phyloP scores from a whole-genome alignment of 805 yeast genomes.

The Starmerella geochares region DNA sequence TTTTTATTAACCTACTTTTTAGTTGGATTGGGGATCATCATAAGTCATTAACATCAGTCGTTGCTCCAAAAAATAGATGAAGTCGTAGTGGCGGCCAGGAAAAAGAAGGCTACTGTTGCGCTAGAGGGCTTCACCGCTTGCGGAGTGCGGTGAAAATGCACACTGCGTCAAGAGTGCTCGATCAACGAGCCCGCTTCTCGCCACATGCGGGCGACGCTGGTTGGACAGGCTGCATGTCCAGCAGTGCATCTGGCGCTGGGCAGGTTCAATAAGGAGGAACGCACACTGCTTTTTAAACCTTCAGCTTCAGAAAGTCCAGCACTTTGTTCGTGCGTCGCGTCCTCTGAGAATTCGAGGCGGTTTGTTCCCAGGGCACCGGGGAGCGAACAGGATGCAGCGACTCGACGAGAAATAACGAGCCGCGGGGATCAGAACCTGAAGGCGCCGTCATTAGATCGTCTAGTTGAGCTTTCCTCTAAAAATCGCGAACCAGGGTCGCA shows the following conservation, averaged over 20 bases:
- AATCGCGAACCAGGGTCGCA: too few relatives aligned
- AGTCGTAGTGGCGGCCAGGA: too few relatives aligned
- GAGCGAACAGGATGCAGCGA: constrained; percentile 8
- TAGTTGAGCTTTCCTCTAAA: not conserved
- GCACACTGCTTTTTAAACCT: too few relatives aligned
- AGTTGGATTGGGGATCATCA: not conserved
- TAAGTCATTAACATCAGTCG: not conserved
- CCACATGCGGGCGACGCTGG: too few relatives aligned
- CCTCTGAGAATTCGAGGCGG: not conserved
- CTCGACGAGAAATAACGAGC: not conserved
- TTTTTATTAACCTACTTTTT: not conserved
- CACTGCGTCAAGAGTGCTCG: too few relatives aligned
- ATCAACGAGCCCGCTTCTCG: too few relatives aligned
- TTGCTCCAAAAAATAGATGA: not conserved
- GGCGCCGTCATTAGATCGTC: not conserved
- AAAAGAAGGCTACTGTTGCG: too few relatives aligned
- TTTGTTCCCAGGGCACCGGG: constrained; percentile 3
- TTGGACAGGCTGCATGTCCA: too few relatives aligned
- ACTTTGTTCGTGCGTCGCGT: not conserved
- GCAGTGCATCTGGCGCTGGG: too few relatives aligned
- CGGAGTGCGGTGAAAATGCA: too few relatives aligned
- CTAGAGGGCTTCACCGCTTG: too few relatives aligned
- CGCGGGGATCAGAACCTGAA: not conserved
- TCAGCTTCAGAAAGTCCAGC: constrained; percentile 1
- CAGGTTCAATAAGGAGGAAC: too few relatives aligned